Evolutionary conservation across 768 basidiomycete genomes (phyloP).

Genomic region (Mycena capillaripes): DNA sequence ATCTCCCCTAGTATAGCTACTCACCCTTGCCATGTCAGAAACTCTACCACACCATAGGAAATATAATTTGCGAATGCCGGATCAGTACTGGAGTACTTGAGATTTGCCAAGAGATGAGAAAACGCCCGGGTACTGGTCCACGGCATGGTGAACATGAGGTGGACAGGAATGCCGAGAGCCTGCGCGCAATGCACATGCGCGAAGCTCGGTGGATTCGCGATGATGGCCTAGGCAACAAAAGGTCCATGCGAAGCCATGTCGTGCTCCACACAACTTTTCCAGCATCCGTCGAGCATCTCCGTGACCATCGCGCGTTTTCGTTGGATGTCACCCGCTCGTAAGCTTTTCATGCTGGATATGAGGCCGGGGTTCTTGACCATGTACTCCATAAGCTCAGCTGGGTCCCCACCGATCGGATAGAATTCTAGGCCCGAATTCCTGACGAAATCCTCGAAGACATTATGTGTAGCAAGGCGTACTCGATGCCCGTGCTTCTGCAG

Average conservation of each 20-base stretch:
- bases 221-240: conserved; percentile 62
- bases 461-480: conserved; percentile 60
- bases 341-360: conserved; percentile 54
- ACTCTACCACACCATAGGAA: conserved; percentile 57
- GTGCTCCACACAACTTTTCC: conserved; percentile 51
- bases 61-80: conserved; percentile 57
- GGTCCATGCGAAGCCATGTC: conserved; percentile 47
- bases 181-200: conserved; percentile 63
- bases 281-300: conserved; percentile 61
- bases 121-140: conserved; percentile 53
- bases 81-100: conserved; percentile 55
- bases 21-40: conserved; percentile 59
- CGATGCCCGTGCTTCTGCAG: conserved; percentile 55
- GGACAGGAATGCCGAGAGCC: conserved; percentile 55
- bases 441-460: conserved; percentile 58
- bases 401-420: conserved; percentile 60
- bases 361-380: conserved; percentile 66
- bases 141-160: conserved; percentile 33
- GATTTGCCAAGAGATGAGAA: conserved; percentile 61
- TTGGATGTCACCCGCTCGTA: conserved; percentile 58
- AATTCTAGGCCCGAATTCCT: conserved; percentile 54
- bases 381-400: conserved; percentile 61
- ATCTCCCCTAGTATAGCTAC: not conserved
- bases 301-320: conserved; percentile 58
- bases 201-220: conserved; percentile 64